Evolutionary conservation across 257 asterid species (phyloP).

Genomic region (Ocimum tenuiflorum): DNA sequence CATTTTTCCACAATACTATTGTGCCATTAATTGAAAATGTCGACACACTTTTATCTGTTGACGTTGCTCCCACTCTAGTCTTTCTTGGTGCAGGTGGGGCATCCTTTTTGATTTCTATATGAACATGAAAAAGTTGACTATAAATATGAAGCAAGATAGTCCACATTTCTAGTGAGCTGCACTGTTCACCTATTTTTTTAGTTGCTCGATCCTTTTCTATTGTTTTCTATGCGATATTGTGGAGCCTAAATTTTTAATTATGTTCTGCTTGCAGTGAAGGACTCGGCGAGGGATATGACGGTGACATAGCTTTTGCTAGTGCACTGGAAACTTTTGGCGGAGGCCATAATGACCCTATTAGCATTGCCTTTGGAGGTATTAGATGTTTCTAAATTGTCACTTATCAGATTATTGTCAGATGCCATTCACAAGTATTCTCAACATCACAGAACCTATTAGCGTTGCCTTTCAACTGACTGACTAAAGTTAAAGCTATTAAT

Average conservation of each 20-base stretch:
- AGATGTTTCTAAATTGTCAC: conserved; percentile 7
- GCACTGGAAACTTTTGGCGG: conserved; percentile 95
- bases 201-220: conserved; percentile 1
- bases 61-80: too few species aligned
- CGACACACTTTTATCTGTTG: not conserved
- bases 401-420: not conserved
- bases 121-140: not conserved
- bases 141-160: not conserved
- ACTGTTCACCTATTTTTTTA: not conserved
- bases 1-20: not conserved
- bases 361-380: conserved; percentile 97
- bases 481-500: conserved; percentile 4
- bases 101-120: not conserved
- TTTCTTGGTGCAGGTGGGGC: not conserved
- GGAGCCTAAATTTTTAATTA: conserved; percentile 13
- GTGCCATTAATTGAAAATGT: not conserved
- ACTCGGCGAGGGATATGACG: conserved; percentile 98
- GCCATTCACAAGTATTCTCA: not conserved
- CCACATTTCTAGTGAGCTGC: conserved; percentile 5
- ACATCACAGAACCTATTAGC: not conserved
- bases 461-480: conserved; percentile 14
- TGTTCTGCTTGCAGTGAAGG: conserved; percentile 69
- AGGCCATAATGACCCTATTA: conserved; percentile 97
- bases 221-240: not conserved
- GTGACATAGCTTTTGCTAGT: conserved; percentile 95